Evolutionary conservation across 2,329 filamentous ascomycete species (phyloP), one percentile per base, ranked within the genome.

Genomic region (Didymella lethalis): DNA sequence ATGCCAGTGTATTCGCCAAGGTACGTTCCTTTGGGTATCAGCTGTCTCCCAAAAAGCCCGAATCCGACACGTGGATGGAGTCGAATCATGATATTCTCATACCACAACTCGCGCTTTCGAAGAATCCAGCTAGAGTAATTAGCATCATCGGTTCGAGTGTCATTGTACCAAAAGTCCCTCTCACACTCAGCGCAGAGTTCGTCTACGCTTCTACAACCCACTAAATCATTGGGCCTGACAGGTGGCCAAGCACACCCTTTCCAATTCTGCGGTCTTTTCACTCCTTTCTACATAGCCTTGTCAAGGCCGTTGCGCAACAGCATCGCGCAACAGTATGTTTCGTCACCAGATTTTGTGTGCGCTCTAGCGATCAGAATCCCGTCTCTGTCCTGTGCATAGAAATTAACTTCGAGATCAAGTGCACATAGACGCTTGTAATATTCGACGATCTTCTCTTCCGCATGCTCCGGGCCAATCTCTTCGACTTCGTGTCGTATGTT

Each of bases 111-210:
- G 16, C n/a, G 26, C 18, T 11, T 40, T n/a, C 43, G 51, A 29
- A 14, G 3, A 12, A 43, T 18, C 44, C 34, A 41, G 8, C 1
- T 11, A 20, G 40, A 14, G 7, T 48, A 43, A 23, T 23, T 23
- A 4, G 40, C 28, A 28, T 18, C 31, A 10, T 47, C 51, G 14
- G 32, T 26, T 4, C 10, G 11, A n/a, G 23, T 23, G 23, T 3
- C 23, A 23, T 23, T 3, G 23, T 23, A 23, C 23, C 23, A 23
- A 23, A 23, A 2, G 23, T 23, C 23, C 23, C 4, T 2, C 7
- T 54, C 32, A 18, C 50, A 54, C 32, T 54, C 50, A 5, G 50
- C 25, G 43, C 50, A 40, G 4, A 12, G n/a, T 20, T 54, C 32
- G 18, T 8, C 12, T n/a, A n/a, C 5, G 4, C 18, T 47, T 16